Conservation (phyloP, 1,139 yeast genomes). For the Saccharomyces uvarum region DNA sequence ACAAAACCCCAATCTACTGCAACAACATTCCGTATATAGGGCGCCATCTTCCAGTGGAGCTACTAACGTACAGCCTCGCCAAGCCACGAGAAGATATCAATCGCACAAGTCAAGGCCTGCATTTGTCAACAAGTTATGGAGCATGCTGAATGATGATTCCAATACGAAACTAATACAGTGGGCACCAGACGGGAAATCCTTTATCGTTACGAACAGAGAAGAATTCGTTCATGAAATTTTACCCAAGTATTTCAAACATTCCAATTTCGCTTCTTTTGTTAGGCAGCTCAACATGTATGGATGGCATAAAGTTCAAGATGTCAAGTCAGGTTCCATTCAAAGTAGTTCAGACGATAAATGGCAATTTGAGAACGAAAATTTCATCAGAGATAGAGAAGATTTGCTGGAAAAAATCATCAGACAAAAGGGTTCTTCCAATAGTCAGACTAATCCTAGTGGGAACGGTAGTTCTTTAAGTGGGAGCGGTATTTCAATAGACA, state of each 20-base stretch:
- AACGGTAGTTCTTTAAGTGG: constrained; percentile 6
- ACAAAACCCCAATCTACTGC: neutral
- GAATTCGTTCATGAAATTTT: constrained; percentile 77
- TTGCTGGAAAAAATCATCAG: constrained; percentile 64
- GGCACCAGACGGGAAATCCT: constrained; percentile 78
- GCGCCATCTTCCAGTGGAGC: neutral
- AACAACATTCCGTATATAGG: constrained; percentile 1
- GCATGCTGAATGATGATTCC: constrained; percentile 77
- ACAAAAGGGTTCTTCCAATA: constrained; percentile 28
- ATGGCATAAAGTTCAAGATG: constrained; percentile 79
- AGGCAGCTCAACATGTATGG: constrained; percentile 93
- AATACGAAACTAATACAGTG: constrained; percentile 71
- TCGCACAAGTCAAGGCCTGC: constrained; percentile 55
- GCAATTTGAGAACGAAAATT: constrained; percentile 81
- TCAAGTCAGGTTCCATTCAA: constrained; percentile 34
- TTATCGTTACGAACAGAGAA: constrained; percentile 79
- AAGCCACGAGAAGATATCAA: constrained; percentile 1
- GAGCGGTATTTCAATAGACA: constrained; percentile 5
- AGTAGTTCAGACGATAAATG: constrained; percentile 36
- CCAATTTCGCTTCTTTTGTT: constrained; percentile 89
- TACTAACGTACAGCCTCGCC: neutral
- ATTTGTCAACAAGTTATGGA: constrained; percentile 88
- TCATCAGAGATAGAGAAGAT: constrained; percentile 62
- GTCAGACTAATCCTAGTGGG: constrained; percentile 5
- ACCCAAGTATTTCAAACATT: constrained; percentile 88